Percentiles rank a stretch among this genome's conserved stretches.
phyloP scores from a whole-genome alignment of 345 rosid genomes.

The Hypericum androsaemum region DNA sequence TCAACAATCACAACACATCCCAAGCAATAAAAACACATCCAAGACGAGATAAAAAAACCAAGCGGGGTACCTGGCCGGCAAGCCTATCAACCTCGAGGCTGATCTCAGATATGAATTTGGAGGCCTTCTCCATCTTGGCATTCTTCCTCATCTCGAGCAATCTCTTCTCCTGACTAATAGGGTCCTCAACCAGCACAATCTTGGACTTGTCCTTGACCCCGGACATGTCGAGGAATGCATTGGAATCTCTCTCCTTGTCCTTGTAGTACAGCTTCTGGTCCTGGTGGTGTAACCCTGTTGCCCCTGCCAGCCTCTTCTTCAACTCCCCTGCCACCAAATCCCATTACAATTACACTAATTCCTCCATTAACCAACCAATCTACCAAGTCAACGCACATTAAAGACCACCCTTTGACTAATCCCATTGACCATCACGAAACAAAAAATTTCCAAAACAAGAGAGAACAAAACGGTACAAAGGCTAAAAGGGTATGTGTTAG shows the following conservation, averaged over 20 bases:
- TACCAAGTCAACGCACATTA: too few species aligned
- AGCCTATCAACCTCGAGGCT: constrained; percentile 17
- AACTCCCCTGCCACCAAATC: constrained; percentile 18
- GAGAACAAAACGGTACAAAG: neutral
- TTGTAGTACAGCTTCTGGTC: constrained; percentile 25
- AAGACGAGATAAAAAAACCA: too few species aligned
- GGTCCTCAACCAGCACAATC: constrained; percentile 17
- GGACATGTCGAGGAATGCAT: constrained; percentile 13
- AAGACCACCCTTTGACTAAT: too few species aligned
- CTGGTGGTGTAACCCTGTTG: constrained; percentile 17
- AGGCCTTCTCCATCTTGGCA: constrained; percentile 17
- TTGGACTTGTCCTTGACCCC: constrained; percentile 24
- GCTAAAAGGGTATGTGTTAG: too few species aligned
- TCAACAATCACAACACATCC: too few species aligned
- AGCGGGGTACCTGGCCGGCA: constrained; percentile 4
- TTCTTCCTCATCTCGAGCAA: constrained; percentile 19
- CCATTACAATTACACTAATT: neutral
- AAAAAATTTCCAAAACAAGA: neutral
- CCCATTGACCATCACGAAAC: neutral
- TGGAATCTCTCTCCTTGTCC: constrained; percentile 25
- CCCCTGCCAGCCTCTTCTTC: constrained; percentile 19
- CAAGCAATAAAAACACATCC: too few species aligned
- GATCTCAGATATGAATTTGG: constrained; percentile 13
- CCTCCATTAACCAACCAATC: neutral
- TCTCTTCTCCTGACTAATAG: constrained; percentile 19